Base-by-base conservation (phyloP, 2,329 filamentous ascomycete genomes). In the Fulvia fulva region DNA sequence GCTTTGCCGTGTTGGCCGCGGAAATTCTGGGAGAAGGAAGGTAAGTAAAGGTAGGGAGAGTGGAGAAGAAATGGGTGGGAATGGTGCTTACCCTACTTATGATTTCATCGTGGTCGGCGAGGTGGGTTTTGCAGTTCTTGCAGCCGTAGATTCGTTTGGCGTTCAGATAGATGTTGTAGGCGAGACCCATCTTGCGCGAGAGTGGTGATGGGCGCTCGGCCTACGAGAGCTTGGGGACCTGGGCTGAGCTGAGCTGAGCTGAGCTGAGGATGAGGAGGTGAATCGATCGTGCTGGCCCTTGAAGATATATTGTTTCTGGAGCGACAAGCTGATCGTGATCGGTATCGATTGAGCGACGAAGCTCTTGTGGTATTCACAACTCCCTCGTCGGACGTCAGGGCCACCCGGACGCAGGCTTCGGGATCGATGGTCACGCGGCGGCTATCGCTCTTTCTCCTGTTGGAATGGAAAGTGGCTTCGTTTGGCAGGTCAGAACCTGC, bases 1-100 rank as follows among this genome's bases (percentile, higher is more conserved):
- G 94, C 94, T 78, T 97, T 97, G 73, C 94, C 94, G 75, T 97
- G 93, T 75, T 97, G 93, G 70, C 94, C 94, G 62, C 94, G 91
- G 80, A 99, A 99, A 78, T 96, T 97, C 91, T 97, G 57, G 45
- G 37, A 44, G 53, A 52, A 30, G 44, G 43, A 9, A 25, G 14
- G 45, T 37, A 50, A 50, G 43, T 53, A 26, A 52, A 49, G 51
- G 21, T 47, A 14, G 61, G 47, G 43, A 23, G 26, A n/a, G 5
- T 23, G 44, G 22, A 19, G 9, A n/a, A 23, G 32, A 28, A 11
- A 4, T 3, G 34, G 34, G 47, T 9, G 46, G 45, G 49, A 49
- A 7, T 53, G 34, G 68, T 87, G 70, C 79, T n/a, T n/a, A 97
- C 93, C 70, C 91, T 82, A 71, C 91, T 96, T 64, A 97, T 91